A percentile compares a stretch with the other conserved stretches of the same genome.
phyloP scores from a whole-genome alignment of 2,329 filamentous ascomycete species.

The Hypoxylon sp. region DNA sequence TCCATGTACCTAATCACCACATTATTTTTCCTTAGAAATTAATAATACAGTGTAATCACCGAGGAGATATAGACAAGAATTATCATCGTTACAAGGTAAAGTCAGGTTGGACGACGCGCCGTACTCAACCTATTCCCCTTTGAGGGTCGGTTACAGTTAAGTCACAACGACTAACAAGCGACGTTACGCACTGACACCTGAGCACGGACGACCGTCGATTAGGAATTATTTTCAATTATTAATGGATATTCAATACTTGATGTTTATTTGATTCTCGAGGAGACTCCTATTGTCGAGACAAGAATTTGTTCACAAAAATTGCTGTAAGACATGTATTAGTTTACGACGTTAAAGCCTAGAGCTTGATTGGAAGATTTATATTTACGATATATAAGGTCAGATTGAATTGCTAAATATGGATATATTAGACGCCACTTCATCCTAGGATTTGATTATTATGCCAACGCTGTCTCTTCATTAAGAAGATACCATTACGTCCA shows the following conservation, averaged over 20 bases:
- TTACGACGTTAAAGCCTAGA: background rate
- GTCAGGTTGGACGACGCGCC: constrained; percentile 14
- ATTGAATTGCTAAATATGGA: constrained; percentile 2
- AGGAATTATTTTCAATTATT: constrained; percentile 3
- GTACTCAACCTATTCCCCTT: constrained; percentile 31
- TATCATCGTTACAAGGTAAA: constrained; percentile 17
- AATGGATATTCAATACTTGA: constrained; percentile 4
- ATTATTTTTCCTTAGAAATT: too few species aligned
- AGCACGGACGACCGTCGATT: constrained; percentile 29
- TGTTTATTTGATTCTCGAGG: background rate
- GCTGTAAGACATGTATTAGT: background rate
- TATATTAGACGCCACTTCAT: constrained; percentile 3
- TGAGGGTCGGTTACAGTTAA: constrained; percentile 36
- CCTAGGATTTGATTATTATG: background rate
- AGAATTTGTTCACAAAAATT: background rate
- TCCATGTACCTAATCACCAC: constrained; percentile 12
- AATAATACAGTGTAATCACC: background rate
- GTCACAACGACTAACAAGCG: constrained; percentile 26
- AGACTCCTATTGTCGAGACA: background rate
- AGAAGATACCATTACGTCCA: constrained; percentile 3
- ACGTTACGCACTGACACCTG: constrained; percentile 38
- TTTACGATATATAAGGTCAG: background rate
- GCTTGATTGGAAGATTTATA: constrained; percentile 6
- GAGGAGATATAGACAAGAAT: background rate
- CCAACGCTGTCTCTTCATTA: background rate